phyloP scores from a whole-genome alignment of 306 rosid species.

The Ceratonia siliqua region DNA sequence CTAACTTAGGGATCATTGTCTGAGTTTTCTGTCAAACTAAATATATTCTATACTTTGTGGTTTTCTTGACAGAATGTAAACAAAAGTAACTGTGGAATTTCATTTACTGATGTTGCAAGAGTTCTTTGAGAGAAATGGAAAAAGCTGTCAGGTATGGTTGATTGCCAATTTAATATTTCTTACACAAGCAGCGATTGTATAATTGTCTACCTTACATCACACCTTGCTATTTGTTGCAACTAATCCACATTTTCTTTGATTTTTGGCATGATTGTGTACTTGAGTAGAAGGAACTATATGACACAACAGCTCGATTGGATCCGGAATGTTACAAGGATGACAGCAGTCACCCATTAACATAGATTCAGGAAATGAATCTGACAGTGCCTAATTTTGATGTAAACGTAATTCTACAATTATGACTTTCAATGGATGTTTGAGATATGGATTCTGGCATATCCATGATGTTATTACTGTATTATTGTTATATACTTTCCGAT shows the following conservation, averaged over 20 bases:
- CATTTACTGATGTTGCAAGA: constrained; percentile 79
- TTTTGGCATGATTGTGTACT: constrained; percentile 36
- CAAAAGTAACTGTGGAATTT: constrained; percentile 84
- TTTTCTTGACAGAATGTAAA: constrained; percentile 66
- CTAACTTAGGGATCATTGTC: neutral
- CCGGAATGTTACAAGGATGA: constrained; percentile 87
- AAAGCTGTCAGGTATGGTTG: constrained; percentile 84
- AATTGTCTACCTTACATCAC: too few species aligned
- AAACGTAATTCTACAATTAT: neutral
- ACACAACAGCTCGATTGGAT: constrained; percentile 86
- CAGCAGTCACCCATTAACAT: constrained; percentile 72
- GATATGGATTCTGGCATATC: neutral
- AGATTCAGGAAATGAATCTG: constrained; percentile 90
- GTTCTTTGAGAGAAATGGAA: constrained; percentile 98
- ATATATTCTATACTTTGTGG: constrained; percentile 1
- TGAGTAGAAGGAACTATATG: constrained; percentile 62
- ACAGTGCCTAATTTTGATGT: constrained; percentile 45
- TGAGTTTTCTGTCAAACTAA: neutral
- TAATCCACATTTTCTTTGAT: neutral
- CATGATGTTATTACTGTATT: neutral
- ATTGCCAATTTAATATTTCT: constrained; percentile 4
- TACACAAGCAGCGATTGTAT: neutral
- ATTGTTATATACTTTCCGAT: neutral
- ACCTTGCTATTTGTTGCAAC: neutral
- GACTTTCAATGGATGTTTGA: neutral